phyloP scores from a whole-genome alignment of 306 rosid genomes.

The Prunus dulcis region DNA sequence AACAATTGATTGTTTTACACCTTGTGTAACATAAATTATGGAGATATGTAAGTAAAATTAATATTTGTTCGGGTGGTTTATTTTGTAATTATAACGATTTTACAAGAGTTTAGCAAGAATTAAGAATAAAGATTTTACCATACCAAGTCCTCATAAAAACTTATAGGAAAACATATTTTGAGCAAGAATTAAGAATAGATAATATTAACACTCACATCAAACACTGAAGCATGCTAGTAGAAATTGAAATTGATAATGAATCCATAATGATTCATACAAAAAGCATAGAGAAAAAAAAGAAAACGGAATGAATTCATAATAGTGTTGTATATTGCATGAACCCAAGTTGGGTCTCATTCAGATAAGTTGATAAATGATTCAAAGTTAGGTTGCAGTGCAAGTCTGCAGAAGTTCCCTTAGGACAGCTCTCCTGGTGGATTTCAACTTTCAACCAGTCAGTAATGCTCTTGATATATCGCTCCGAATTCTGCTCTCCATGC shows the following conservation, averaged over 20 bases:
- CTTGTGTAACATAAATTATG: too few relatives aligned
- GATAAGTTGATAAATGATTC: not conserved
- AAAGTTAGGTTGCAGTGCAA: not conserved
- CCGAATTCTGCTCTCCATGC: conserved; percentile 97
- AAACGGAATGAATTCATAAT: not conserved
- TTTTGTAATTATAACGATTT: too few relatives aligned
- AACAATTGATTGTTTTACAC: too few relatives aligned
- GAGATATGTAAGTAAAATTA: too few relatives aligned
- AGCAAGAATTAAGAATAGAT: too few relatives aligned
- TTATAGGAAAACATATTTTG: too few relatives aligned
- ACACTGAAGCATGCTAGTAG: not conserved
- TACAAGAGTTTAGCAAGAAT: too few relatives aligned
- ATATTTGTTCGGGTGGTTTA: too few relatives aligned
- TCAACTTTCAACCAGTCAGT: conserved; percentile 29
- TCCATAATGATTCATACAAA: not conserved
- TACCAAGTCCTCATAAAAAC: too few relatives aligned
- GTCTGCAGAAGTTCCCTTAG: not conserved
- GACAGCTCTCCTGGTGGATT: not conserved
- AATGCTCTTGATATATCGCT: conserved; percentile 90
- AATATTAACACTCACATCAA: not conserved
- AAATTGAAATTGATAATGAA: not conserved
- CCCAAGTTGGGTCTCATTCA: conserved; percentile 23
- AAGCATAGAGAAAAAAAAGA: not conserved
- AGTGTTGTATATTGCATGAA: not conserved
- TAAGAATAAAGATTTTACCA: too few relatives aligned